Evolutionary conservation across 164 flowering plant species (phyloP), one percentile per base, ranked within the genome.

Genomic region (Santalum album): DNA sequence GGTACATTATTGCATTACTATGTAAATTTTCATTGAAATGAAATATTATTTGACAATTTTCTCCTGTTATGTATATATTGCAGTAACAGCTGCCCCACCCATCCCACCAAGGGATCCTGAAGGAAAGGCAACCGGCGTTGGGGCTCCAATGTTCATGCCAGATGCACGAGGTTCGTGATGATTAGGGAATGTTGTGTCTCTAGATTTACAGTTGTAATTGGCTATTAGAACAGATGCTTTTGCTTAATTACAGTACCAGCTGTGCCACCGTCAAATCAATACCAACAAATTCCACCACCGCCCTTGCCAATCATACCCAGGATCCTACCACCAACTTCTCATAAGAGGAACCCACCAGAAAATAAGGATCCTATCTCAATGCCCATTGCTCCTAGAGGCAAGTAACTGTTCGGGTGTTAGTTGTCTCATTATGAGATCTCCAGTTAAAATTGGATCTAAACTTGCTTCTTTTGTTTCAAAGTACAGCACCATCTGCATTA

Each of bases 51-150:
- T 36, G 40, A 36, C 2, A 36, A 5, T 36, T 2, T 5, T 17
- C 3, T 2, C 12, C 12, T 2, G 2, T 14, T 53, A 24, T 15
- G 12, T 27, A 11, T 2, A 44, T 51, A 16, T 53, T 59, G 54
- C 63, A 65, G 72, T 47, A 49, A 71, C 76, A 48, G 44, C 43
- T 49, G 54, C 59, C 61, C 59, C 66, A 26, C 55, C 71, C 42
- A 38, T 38, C 16, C 42, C 42, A 9, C 17, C 42, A 38, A 38
- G 42, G 16, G 0, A 10, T 38, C 16, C 42, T 38, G 15, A 15
- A 38, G 16, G 17, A 38, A 38, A 38, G 12, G 16, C 42, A 38
- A 4, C 42, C 0, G 42, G 14, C 3, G n/a, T n/a, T n/a, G n/a
- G n/a, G n/a, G n/a, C n/a, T n/a, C n/a, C n/a, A n/a, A n/a, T n/a